Evolutionary conservation across 2,329 filamentous ascomycete genomes (phyloP).

Genomic region (Paecilomyces variotii): DNA sequence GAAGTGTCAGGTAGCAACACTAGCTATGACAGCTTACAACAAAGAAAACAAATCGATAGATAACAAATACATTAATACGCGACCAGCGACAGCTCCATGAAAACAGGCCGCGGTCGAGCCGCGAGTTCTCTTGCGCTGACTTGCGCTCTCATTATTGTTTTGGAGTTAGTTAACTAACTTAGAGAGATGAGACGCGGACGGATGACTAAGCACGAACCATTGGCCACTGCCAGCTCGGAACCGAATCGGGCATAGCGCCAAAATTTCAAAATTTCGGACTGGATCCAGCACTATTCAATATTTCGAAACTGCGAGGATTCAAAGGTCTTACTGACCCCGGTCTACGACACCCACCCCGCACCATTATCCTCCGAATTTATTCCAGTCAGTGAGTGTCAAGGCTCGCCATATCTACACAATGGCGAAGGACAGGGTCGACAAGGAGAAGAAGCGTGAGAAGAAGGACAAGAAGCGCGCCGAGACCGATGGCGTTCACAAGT

Average conservation of each 20-base stretch:
- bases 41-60: neutral
- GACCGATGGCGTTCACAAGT: slow-evolving; percentile 38
- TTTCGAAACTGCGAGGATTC: slow-evolving; percentile 8
- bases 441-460: slow-evolving; percentile 28
- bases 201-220: slow-evolving; percentile 16
- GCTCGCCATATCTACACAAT: slow-evolving; percentile 21
- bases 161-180: neutral
- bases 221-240: slow-evolving; percentile 11
- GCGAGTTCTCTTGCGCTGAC: neutral
- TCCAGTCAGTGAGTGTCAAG: neutral
- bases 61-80: neutral
- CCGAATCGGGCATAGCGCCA: slow-evolving; percentile 23
- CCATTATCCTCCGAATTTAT: slow-evolving; percentile 10
- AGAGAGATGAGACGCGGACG: slow-evolving; percentile 1
- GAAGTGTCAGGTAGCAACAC: neutral
- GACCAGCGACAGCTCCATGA: neutral
- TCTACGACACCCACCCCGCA: neutral
- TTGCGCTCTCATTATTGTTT: slow-evolving; percentile 8
- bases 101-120: neutral
- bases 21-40: neutral
- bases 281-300: neutral
- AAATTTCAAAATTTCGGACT: slow-evolving; percentile 24
- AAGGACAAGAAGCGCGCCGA: slow-evolving; percentile 41
- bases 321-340: slow-evolving; percentile 15
- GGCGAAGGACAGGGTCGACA: slow-evolving; percentile 38